Evolutionary conservation across 2,329 filamentous ascomycete species (phyloP).

Genomic region (Nemania serpens): DNA sequence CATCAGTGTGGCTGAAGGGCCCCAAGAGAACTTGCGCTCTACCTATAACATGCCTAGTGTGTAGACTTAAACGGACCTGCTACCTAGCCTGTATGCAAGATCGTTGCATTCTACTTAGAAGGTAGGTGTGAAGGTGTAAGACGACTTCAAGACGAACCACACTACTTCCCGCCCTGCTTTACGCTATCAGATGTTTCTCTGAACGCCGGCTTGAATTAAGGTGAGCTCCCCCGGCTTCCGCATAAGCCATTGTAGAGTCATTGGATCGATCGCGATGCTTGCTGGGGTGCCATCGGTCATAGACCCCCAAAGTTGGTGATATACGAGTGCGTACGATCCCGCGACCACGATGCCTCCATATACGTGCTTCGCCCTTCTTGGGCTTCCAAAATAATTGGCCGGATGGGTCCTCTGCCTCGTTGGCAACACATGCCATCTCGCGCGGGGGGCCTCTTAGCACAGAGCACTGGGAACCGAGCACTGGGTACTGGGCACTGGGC

Average conservation of each 20-base stretch:
- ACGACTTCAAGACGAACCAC: slow-evolving; percentile 13
- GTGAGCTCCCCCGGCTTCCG: slow-evolving; percentile 4
- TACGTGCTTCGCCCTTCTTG: slow-evolving; percentile 27
- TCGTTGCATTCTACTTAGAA: too few relatives aligned
- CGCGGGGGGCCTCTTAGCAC: not conserved
- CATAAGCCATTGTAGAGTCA: not conserved
- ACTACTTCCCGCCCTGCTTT: not conserved
- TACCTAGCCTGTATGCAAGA: not conserved
- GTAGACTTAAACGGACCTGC: not conserved
- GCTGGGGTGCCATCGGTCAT: slow-evolving; percentile 20
- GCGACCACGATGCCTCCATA: slow-evolving; percentile 12
- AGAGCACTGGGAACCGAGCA: too few relatives aligned
- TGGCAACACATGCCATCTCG: slow-evolving; percentile 7
- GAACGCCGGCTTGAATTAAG: not conserved
- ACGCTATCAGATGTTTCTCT: not conserved
- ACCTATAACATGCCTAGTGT: slow-evolving; percentile 1
- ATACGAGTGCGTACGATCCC: slow-evolving; percentile 2
- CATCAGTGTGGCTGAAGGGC: slow-evolving; percentile 15
- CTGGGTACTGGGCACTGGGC: too few relatives aligned
- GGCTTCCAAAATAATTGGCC: slow-evolving; percentile 10
- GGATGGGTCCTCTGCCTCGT: slow-evolving; percentile 26
- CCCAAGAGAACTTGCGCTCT: not conserved
- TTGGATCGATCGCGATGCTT: slow-evolving; percentile 6
- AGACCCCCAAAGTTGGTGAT: slow-evolving; percentile 12
- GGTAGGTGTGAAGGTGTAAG: not conserved